Base-by-base conservation (phyloP, 306 rosid species). In the Fagus sylvatica region DNA sequence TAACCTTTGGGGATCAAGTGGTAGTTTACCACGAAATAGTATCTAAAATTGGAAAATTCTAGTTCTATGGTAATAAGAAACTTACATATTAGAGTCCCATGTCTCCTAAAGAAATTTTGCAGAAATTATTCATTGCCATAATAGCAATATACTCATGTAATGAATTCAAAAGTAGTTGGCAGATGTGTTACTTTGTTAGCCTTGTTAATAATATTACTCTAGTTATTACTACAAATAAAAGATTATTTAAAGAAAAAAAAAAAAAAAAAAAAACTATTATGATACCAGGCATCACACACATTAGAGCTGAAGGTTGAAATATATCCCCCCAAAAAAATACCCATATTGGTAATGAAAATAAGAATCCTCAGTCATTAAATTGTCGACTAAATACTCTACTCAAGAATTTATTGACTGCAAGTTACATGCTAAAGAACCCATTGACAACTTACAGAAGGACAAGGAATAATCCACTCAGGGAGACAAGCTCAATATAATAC, bases 371-470 rank as follows among this genome's bases (percentile, higher is more conserved):
- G 36, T 28, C 64, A 28, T 12, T 62, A 39, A 62, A 34, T 62
- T 62, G 28, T 62, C 43, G 33, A 8, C 69, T 62, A 8, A 54
- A 53, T 7, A 59, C 66, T 59, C 12, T 10, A 11, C 37, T 59
- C 7, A 34, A 7, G 3, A 1, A 4, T 43, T 16, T 9, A 2
- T 19, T 36, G 5, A 55, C 6, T 39, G 60, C 65, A 62, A 19
- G 13, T 10, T 61, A 39, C 74, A 53, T 22, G 42, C 71, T 54
- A 48, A 72, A 77, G 41, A 36, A 76, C 12, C 41, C 43, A 62
- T 33, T 39, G 3, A 56, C 32, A 34, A 33, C 5, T 7, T 5
- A 11, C 19, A 36, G 4, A 62, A 13, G 69, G 42, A 34, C 69
- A 15, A 34, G 69, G 15, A 22, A 49, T 53, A 72, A 64, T 46